Base-by-base conservation (phyloP, 169 alveolate species). In the Plasmodium berghei region DNA sequence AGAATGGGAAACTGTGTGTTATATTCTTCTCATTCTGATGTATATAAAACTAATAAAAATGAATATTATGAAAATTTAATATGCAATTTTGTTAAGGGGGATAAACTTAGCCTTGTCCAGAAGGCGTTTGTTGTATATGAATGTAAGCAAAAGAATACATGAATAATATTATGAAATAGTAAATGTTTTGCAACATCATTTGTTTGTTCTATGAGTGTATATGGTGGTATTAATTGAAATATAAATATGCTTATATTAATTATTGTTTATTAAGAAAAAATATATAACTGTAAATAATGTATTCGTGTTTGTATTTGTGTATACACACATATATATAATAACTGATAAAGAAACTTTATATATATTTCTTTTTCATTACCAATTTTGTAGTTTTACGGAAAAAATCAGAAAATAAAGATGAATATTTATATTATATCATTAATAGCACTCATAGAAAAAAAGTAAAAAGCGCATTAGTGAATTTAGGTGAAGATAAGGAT, bases 101-200 rank as follows among this genome's bases (percentile, higher is more conserved):
- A 77, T 77, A 77, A 77, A 22, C 66, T 26, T 48, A 58, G 58
- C 48, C 66, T 77, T 40, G 49, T 74, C 28, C 77, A 48, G 59
- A 77, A 77, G 58, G 89, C 89, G 24, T 77, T 77, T 69, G 77
- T 77, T 58, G 28, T 77, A 63, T 77, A 77, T 64, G 89, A 77
- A 77, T 49, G 89, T 77, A 77, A 77, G 49, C 26, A 42, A 12
- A 77, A 64, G 63, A 59, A 52, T 26, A 12, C 54, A 28, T 18
- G n/a, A 16, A 28, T 24, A 69, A 34, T 18, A 48, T 56, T 34
- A 34, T 34, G 42, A 34, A 34, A 34, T 34, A 34, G 42, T 34
- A 34, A 34, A 34, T 34, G 5, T 34, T 4, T 34, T 34, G 42
- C 42, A 34, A 34, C 42, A 34, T 2, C 8, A 34, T 34, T 34